Evolutionary conservation across 2,329 filamentous ascomycete species (phyloP), one percentile per base, ranked within the genome.

Genomic region (Didymella sp.): DNA sequence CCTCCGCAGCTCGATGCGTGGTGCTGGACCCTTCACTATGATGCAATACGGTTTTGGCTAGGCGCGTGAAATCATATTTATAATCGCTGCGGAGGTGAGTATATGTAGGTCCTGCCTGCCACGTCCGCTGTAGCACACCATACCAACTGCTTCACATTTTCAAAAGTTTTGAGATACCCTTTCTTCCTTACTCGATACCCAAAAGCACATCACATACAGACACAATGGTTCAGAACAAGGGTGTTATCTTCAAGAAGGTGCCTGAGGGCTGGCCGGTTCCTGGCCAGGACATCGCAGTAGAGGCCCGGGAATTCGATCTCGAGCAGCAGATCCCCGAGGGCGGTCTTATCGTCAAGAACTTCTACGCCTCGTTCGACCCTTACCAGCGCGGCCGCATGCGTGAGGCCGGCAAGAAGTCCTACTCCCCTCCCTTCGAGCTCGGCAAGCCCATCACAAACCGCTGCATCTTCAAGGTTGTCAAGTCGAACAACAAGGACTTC

Each of bases 361-460:
- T 89, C 69, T 91, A 89, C 75, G 82, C 87, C 62, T 93, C 90
- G 37, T 89, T 89, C 78, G 92, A 96, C 76, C 92, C 92, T 2
- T 96, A 96, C 80, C 86, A 90, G 81, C 89, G 92, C 55, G 89
- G 89, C 59, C 85, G 86, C 65, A 93, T 96, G 89, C 87, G 91
- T 44, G 77, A 81, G 44, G 72, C 89, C 6, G 74, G 80, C 31
- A 68, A 78, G 72, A 86, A 89, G 78, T 92, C 89, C 9, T 95
- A 92, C 80, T 74, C 81, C 21, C 80, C 87, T 1, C 76, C 88
- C 2, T 91, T 87, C 70, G 73, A 81, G 15, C 75, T 90, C 43
- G 81, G 82, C 72, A 77, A 84, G 66, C 85, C 90, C 61, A 84
- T 96, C 61, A 78, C 77, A 63, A 93, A 88, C 77, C 76, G 76